Evolutionary conservation across 116 monocot genomes (phyloP).

Genomic region (Posidonia oceanica): DNA sequence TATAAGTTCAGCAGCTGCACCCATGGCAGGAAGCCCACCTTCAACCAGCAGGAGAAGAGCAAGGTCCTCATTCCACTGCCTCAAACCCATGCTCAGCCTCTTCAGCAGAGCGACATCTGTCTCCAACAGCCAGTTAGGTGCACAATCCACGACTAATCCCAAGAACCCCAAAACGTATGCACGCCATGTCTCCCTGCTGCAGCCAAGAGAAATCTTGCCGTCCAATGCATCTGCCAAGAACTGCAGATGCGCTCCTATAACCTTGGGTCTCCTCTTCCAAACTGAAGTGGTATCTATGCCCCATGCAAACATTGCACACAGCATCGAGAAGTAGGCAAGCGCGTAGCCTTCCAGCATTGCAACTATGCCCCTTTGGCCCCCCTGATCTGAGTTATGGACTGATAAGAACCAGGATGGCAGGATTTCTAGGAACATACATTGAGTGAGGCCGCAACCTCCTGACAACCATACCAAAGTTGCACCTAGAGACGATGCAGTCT

Average conservation of each 20-base stretch:
- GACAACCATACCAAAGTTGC: slow-evolving; percentile 84
- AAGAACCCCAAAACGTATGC: slow-evolving; percentile 63
- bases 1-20: slow-evolving; percentile 66
- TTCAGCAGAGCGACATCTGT: slow-evolving; percentile 41
- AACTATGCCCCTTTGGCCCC: slow-evolving; percentile 22
- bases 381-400: slow-evolving; percentile 23
- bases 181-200: slow-evolving; percentile 53
- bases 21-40: slow-evolving; percentile 53
- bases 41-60: slow-evolving; percentile 48
- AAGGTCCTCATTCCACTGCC: slow-evolving; percentile 57
- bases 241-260: slow-evolving; percentile 59
- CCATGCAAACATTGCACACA: slow-evolving; percentile 84
- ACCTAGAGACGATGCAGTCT: slow-evolving; percentile 62
- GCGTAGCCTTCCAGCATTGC: slow-evolving; percentile 48
- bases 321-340: slow-evolving; percentile 61
- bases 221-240: slow-evolving; percentile 72
- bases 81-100: slow-evolving; percentile 47
- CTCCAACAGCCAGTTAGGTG: slow-evolving; percentile 70
- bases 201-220: slow-evolving; percentile 71
- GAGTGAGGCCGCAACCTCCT: slow-evolving; percentile 68
- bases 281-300: slow-evolving; percentile 33
- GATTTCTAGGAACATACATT: slow-evolving; percentile 68
- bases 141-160: slow-evolving; percentile 62
- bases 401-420: slow-evolving; percentile 86
- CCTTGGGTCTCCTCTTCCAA: slow-evolving; percentile 37